These are phyloP conservation scores for Pichia scutulata DNA, from an alignment of 805 yeast species.

Conservation along the genomic window DNA sequence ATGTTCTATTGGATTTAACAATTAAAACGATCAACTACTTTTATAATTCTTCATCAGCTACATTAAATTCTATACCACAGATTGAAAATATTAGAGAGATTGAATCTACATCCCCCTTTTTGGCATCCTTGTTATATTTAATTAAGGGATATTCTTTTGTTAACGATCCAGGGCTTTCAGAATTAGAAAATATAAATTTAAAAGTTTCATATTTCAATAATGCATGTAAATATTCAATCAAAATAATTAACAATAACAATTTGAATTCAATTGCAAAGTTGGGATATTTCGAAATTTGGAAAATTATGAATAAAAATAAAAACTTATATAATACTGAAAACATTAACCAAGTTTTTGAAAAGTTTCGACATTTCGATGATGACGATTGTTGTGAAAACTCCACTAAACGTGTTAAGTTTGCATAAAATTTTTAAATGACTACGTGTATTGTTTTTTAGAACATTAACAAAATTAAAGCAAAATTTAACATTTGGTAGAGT, in stretches of 20 bases:
- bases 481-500: too few relatives aligned
- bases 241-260: neutral
- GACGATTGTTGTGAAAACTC: neutral
- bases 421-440: too few relatives aligned
- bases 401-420: constrained; percentile 1
- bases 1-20: neutral
- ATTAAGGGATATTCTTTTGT: constrained; percentile 15
- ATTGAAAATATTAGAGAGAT: neutral
- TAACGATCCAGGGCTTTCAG: constrained; percentile 8
- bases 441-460: too few relatives aligned
- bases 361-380: neutral
- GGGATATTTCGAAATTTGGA: constrained; percentile 11
- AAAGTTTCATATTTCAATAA: constrained; percentile 16
- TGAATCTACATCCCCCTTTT: constrained; percentile 14
- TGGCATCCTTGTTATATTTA: constrained; percentile 21
- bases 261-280: constrained; percentile 12
- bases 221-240: constrained; percentile 15
- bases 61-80: neutral
- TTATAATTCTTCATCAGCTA: neutral
- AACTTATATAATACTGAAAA: constrained; percentile 8
- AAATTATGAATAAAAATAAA: constrained; percentile 10
- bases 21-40: neutral
- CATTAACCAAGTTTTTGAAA: constrained; percentile 4
- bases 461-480: too few relatives aligned
- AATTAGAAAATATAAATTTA: constrained; percentile 15